Conservation (phyloP, 2,329 filamentous ascomycete genomes). For the Colletotrichum coccodes region DNA sequence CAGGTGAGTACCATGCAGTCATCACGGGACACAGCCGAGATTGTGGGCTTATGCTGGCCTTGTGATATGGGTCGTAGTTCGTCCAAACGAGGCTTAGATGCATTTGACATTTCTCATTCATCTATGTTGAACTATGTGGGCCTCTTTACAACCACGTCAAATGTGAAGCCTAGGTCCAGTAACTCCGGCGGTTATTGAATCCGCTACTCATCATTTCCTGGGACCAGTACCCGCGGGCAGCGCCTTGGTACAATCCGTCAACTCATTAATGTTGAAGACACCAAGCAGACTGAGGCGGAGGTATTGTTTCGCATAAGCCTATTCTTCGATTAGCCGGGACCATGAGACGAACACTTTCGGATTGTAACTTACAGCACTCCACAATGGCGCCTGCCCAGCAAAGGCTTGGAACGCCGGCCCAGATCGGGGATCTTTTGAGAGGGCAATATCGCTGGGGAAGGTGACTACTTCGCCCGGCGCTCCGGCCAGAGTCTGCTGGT, state of each 20-base stretch:
- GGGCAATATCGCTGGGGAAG: slow-evolving; percentile 52
- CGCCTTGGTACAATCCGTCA: slow-evolving; percentile 65
- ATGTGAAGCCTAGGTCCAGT: background rate
- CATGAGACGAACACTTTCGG: too few relatives aligned
- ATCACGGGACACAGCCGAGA: too few relatives aligned
- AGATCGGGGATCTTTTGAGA: slow-evolving; percentile 49
- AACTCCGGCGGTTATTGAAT: background rate
- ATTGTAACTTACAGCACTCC: slow-evolving; percentile 50
- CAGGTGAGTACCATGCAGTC: too few relatives aligned
- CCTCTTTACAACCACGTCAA: background rate
- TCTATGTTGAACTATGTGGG: background rate
- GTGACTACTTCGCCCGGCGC: slow-evolving; percentile 49
- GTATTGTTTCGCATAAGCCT: slow-evolving; percentile 64
- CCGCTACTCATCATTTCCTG: background rate
- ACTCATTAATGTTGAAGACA: slow-evolving; percentile 65
- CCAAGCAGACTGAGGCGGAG: slow-evolving; percentile 64
- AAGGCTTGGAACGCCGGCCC: slow-evolving; percentile 50
- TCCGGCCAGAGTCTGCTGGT: slow-evolving; percentile 49
- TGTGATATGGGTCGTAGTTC: too few relatives aligned
- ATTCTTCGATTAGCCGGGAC: background rate
- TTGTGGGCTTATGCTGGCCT: too few relatives aligned
- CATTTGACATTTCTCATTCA: too few relatives aligned
- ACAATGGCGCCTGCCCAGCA: slow-evolving; percentile 45
- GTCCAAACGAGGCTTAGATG: too few relatives aligned
- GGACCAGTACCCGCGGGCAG: slow-evolving; percentile 45